Percentiles rank a stretch among this genome's conserved stretches.
phyloP scores from a whole-genome alignment of 1,284 basidiomycete genomes.

The Ustilago cynodontis region DNA sequence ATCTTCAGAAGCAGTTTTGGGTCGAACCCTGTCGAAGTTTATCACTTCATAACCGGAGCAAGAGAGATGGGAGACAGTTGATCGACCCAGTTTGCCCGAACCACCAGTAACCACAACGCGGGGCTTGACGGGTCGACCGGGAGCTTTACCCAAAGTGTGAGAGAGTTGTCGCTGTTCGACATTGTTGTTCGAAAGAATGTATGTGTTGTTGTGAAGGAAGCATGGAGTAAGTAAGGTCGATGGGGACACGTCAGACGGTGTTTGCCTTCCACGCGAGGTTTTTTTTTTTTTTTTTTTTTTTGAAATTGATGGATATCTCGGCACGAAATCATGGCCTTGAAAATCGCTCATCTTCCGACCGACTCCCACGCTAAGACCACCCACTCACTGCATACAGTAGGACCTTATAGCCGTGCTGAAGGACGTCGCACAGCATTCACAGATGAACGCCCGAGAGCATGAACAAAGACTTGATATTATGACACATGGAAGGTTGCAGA shows the following conservation, averaged over 20 bases:
- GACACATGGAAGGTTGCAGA: constrained; percentile 3
- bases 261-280: background rate
- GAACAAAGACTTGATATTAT: constrained; percentile 1
- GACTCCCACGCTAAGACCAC: no score
- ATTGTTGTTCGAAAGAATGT: no score
- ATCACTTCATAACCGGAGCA: constrained; percentile 46
- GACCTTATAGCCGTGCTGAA: background rate
- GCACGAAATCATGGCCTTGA: background rate
- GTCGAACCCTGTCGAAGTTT: constrained; percentile 60
- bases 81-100: constrained; percentile 68
- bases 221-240: no score
- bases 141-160: constrained; percentile 26
- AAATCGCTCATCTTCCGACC: background rate
- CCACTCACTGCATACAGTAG: background rate
- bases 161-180: background rate
- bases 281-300: background rate
- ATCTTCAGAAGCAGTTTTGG: constrained; percentile 61
- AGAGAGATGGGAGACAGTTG: constrained; percentile 68
- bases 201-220: no score
- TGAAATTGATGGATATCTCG: constrained; percentile 1
- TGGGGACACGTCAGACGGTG: background rate
- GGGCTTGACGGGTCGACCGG: constrained; percentile 18
- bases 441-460: no score
- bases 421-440: background rate
- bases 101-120: constrained; percentile 70